Evolutionary conservation across 1,284 basidiomycete species (phyloP), one percentile per base, ranked within the genome.

Genomic region (Singerocomus inundabilis): DNA sequence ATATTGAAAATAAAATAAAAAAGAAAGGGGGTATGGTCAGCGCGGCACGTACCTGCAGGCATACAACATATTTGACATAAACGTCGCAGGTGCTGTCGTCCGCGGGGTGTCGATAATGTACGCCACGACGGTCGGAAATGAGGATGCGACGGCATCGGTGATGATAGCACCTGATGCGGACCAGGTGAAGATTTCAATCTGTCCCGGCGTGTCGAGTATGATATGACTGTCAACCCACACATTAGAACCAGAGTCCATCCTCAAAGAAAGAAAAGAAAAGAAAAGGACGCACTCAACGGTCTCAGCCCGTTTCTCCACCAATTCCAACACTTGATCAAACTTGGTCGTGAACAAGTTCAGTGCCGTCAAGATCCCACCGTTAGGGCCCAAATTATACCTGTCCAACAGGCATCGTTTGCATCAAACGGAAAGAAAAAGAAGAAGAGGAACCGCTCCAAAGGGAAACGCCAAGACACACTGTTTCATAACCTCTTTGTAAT

Each of bases 111-210:
- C 97, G 62, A 99, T 93, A 52, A 99, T 84, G 68, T 98, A 99
- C 11, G 95, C 97, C 33, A 99, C 85, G 24, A 95, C 91, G 1
- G 96, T 91, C 1, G 97, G 97, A 54, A 98, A 76, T 0, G 93
- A 84, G 10, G 91, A 91, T 0, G 96, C 96, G 29, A 99, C 79
- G n/a, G 97, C 92, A 66, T 98, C 95, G 16, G 97, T 99, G 61
- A 99, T 98, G 67, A 99, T 99, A 4, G 95, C 88, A 3, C 97
- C 97, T 28, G 94, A 98, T 1, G 97, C 97, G 0, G 94, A 98
- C 97, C 97, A 99, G 38, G 97, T 99, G 66, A 99, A 99, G 63
- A 99, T 99, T 71, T 99, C 97, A 62, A 99, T 99, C 72, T 99
- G 97, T 6, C 97, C 97, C 3, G 97, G 97, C 0, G 97, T 99